A percentile compares a stretch with the other conserved stretches of the same genome.
phyloP scores from a whole-genome alignment of 202 grass and related monocot species.

The Hordeum pubiflorum region DNA sequence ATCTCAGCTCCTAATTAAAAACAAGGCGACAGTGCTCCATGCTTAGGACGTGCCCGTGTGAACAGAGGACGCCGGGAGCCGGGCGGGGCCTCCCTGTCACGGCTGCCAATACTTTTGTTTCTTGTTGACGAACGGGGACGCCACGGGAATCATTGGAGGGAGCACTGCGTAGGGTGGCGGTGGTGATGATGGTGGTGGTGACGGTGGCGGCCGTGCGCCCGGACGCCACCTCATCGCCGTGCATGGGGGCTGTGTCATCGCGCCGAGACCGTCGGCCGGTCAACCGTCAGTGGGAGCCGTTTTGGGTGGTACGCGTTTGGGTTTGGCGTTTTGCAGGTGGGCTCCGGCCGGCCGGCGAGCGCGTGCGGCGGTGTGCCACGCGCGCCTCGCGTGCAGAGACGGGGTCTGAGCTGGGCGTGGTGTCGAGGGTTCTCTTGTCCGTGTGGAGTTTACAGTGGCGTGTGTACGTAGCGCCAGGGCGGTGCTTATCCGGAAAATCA shows the following conservation, averaged over 20 bases:
- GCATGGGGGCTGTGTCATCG: not conserved
- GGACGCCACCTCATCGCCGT: not conserved
- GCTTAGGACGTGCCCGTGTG: conserved; percentile 28
- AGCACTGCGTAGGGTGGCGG: not conserved
- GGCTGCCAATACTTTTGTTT: not conserved
- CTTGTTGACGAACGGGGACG: conserved; percentile 19
- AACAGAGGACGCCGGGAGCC: not conserved
- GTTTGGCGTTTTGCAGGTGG: not conserved
- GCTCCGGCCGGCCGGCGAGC: not conserved
- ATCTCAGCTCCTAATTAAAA: not conserved
- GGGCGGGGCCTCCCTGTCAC: not conserved
- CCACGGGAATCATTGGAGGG: not conserved
- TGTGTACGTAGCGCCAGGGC: not conserved
- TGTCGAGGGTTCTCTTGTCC: too few relatives aligned
- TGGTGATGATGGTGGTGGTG: not conserved
- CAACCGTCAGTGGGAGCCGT: not conserved
- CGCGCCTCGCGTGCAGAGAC: not conserved
- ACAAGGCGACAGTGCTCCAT: not conserved
- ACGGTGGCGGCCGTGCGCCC: not conserved
- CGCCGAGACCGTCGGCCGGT: conserved; percentile 4
- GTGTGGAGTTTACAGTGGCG: not conserved
- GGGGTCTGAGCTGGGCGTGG: not conserved
- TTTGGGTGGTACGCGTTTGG: not conserved
- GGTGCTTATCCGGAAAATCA: not conserved
- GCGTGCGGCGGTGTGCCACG: not conserved